phyloP scores from a whole-genome alignment of 306 rosid genomes.

The Trichosanthes truncata region DNA sequence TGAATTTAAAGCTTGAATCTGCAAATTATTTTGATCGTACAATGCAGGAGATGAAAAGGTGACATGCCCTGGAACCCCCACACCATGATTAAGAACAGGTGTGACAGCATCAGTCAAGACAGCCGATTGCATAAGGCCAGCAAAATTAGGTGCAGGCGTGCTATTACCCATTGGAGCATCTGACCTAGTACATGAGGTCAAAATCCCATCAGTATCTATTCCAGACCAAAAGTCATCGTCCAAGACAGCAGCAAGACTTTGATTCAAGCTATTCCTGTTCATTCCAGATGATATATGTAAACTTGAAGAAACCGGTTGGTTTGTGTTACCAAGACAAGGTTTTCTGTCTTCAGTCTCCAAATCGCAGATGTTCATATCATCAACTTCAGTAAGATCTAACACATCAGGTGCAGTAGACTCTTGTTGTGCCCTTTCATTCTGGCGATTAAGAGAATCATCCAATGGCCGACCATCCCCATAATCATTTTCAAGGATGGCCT shows the following conservation, averaged over 20 bases:
- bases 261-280: slow-evolving; percentile 19
- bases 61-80: slow-evolving; percentile 27
- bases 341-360: slow-evolving; percentile 44
- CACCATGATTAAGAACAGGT: slow-evolving; percentile 38
- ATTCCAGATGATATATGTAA: slow-evolving; percentile 15
- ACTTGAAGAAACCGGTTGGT: slow-evolving; percentile 16
- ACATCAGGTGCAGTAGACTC: slow-evolving; percentile 26
- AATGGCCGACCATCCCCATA: slow-evolving; percentile 24
- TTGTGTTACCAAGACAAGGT: slow-evolving; percentile 23
- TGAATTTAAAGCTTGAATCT: slow-evolving; percentile 27
- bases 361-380: slow-evolving; percentile 36
- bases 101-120: slow-evolving; percentile 28
- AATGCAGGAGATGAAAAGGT: slow-evolving; percentile 22
- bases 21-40: slow-evolving; percentile 37
- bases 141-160: slow-evolving; percentile 9
- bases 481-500: slow-evolving; percentile 44
- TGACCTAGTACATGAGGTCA: slow-evolving; percentile 14
- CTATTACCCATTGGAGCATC: slow-evolving; percentile 27
- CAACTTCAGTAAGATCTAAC: slow-evolving; percentile 65
- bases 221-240: slow-evolving; percentile 46
- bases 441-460: slow-evolving; percentile 18
- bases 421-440: slow-evolving; percentile 30
- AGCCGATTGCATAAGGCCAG: slow-evolving; percentile 21
- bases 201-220: not conserved
- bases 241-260: slow-evolving; percentile 25